Conservation (phyloP, 106 monocot genomes). For the Allium sativum region DNA sequence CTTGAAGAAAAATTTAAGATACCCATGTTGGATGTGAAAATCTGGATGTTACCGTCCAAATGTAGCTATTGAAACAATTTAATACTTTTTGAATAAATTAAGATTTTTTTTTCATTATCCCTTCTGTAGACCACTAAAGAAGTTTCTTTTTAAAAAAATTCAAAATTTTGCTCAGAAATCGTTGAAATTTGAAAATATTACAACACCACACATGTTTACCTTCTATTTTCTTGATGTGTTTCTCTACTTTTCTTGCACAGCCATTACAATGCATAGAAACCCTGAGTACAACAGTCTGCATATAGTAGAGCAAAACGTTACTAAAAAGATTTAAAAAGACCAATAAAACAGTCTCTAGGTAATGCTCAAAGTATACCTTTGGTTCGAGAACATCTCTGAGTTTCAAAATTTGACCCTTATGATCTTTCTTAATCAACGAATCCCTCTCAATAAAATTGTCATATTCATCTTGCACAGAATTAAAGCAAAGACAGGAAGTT, state of each 20-base stretch:
- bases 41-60: no score
- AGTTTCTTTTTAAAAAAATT: not conserved
- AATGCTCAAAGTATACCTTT: conserved; percentile 7
- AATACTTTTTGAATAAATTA: no score
- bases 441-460: conserved; percentile 16
- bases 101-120: no score
- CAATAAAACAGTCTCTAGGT: not conserved
- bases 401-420: conserved; percentile 7
- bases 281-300: conserved; percentile 46
- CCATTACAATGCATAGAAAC: conserved; percentile 77
- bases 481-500: conserved; percentile 24
- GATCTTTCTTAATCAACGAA: conserved; percentile 6
- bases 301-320: not conserved
- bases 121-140: no score
- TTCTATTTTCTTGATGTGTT: conserved; percentile 72
- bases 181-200: no score
- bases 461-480: conserved; percentile 21
- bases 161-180: not conserved
- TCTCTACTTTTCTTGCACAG: conserved; percentile 62
- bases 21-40: no score
- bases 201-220: conserved; percentile 14
- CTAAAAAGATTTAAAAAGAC: not conserved
- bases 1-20: no score
- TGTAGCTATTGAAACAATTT: no score
- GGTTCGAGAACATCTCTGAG: conserved; percentile 19